Evolutionary conservation across 352 stramenopile species (phyloP).

Genomic region (Poterioochromonas sp.): DNA sequence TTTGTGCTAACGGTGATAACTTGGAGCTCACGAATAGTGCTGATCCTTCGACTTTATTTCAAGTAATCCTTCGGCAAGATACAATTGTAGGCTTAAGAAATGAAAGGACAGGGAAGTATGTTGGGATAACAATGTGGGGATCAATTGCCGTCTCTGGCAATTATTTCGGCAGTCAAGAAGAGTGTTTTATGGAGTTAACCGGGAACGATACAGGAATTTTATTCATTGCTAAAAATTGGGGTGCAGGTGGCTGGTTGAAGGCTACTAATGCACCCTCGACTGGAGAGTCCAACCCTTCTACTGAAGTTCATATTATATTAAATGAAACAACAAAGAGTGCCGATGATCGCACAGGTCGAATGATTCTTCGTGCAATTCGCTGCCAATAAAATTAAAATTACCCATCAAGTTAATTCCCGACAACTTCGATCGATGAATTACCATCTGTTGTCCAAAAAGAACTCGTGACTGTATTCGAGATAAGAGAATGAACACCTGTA

Average conservation of each 20-base stretch:
- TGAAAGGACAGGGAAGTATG: slow-evolving; percentile 1
- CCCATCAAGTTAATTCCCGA: too few relatives aligned
- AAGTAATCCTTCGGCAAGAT: background rate
- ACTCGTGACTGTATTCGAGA: too few relatives aligned
- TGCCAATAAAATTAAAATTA: too few relatives aligned
- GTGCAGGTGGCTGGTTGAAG: slow-evolving; percentile 26
- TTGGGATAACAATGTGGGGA: slow-evolving; percentile 1
- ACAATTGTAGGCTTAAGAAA: background rate
- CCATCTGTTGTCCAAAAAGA: too few relatives aligned
- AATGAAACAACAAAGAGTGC: too few relatives aligned
- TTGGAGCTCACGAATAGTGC: slow-evolving; percentile 6
- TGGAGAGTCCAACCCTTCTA: too few relatives aligned
- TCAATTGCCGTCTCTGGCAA: background rate
- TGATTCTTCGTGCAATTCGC: too few relatives aligned
- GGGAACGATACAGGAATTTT: background rate
- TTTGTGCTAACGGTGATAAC: background rate
- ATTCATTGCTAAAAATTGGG: slow-evolving; percentile 11
- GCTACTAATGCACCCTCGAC: background rate
- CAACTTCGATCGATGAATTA: too few relatives aligned
- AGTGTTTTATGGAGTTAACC: background rate
- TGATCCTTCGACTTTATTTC: background rate
- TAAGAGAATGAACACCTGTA: too few relatives aligned
- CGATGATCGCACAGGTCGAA: too few relatives aligned
- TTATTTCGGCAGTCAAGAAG: slow-evolving; percentile 28
- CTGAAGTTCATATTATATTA: too few relatives aligned